Evolutionary conservation across 768 basidiomycete species (phyloP).

Genomic region (Tephrocybe sp.): DNA sequence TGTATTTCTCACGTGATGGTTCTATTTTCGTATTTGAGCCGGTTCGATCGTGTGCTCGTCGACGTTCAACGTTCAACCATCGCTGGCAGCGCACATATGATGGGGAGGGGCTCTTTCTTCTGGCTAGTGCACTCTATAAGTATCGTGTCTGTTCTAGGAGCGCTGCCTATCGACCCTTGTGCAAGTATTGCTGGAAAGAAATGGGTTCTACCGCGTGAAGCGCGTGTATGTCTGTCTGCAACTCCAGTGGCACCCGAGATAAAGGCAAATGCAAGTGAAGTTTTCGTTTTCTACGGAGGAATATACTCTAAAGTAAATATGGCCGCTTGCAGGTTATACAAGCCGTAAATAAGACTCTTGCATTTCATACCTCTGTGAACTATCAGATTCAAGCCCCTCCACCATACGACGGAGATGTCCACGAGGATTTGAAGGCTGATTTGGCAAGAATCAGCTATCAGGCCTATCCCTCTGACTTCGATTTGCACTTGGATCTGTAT

Average conservation of each 20-base stretch:
- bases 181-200: constrained; percentile 51
- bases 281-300: background rate
- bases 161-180: constrained; percentile 41
- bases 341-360: constrained; percentile 56
- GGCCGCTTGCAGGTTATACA: constrained; percentile 45
- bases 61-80: background rate
- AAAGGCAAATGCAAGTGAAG: constrained; percentile 54
- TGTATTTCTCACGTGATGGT: background rate
- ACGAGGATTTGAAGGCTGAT: constrained; percentile 54
- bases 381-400: constrained; percentile 55
- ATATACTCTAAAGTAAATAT: background rate
- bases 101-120: background rate
- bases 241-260: constrained; percentile 45
- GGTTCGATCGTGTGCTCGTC: background rate
- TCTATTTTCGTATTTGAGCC: background rate
- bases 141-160: background rate
- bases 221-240: constrained; percentile 50
- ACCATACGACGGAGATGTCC: constrained; percentile 54
- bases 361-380: constrained; percentile 64
- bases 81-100: background rate
- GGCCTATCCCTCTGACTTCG: constrained; percentile 50
- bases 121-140: background rate
- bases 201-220: constrained; percentile 54
- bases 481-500: constrained; percentile 55
- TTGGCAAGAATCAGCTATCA: constrained; percentile 47